A percentile compares a stretch with the other conserved stretches of the same genome.
phyloP scores from a whole-genome alignment of 371 early-diverging fungal species.

The Mortierella sp. region DNA sequence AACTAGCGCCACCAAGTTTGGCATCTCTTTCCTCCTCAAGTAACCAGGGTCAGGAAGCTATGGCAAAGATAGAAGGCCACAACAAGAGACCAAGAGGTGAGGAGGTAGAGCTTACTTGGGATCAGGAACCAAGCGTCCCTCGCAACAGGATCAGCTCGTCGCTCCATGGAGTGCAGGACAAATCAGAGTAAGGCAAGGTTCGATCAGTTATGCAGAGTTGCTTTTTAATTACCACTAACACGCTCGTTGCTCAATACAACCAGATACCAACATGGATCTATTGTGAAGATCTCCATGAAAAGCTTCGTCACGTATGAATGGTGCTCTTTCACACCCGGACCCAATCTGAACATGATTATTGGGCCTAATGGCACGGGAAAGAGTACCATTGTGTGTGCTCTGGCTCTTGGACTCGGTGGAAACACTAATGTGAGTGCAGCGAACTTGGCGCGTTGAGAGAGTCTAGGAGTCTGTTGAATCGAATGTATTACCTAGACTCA shows the following conservation, averaged over 20 bases:
- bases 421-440: constrained; percentile 70
- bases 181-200: constrained; percentile 23
- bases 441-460: background rate
- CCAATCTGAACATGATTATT: constrained; percentile 96
- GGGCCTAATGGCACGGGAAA: constrained; percentile 99
- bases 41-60: background rate
- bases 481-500: background rate
- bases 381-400: constrained; percentile 96
- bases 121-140: constrained; percentile 16
- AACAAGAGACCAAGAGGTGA: constrained; percentile 16
- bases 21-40: background rate
- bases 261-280: constrained; percentile 77
- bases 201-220: background rate
- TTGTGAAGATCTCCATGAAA: constrained; percentile 79
- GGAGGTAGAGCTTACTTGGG: background rate
- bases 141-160: constrained; percentile 15
- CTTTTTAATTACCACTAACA: background rate
- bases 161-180: constrained; percentile 17
- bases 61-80: constrained; percentile 15
- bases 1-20: constrained; percentile 16
- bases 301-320: constrained; percentile 95
- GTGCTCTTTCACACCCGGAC: constrained; percentile 88
- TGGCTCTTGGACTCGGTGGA: constrained; percentile 96
- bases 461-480: background rate
- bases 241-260: background rate